phyloP scores from a whole-genome alignment of 208 protist species.

The Trichomonas vaginalis region DNA sequence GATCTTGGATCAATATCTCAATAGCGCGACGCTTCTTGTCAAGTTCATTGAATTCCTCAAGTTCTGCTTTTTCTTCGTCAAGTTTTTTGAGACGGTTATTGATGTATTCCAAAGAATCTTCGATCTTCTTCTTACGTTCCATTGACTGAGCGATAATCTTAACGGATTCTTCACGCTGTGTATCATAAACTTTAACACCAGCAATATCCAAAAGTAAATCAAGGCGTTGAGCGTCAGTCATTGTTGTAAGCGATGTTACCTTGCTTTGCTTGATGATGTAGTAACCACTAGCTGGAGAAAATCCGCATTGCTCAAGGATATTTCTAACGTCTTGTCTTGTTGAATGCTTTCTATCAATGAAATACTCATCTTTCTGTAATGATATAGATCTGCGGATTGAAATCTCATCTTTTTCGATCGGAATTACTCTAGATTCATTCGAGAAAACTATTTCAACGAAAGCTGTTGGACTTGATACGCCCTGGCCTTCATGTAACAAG shows the following conservation, averaged over 20 bases:
- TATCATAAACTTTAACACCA: slow-evolving; percentile 4
- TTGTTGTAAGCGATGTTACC: neutral
- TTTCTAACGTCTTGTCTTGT: neutral
- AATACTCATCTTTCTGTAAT: slow-evolving; percentile 18
- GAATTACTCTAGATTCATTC: neutral
- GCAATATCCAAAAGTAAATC: slow-evolving; percentile 8
- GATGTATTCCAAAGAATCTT: neutral
- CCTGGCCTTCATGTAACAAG: slow-evolving; percentile 8
- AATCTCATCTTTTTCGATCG: neutral
- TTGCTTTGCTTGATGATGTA: slow-evolving; percentile 12
- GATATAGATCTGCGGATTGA: neutral
- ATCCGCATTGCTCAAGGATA: neutral
- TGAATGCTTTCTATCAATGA: slow-evolving; percentile 12
- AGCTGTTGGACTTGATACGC: neutral
- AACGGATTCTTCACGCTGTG: neutral
- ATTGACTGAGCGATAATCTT: neutral
- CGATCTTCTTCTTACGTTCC: neutral
- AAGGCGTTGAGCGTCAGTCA: neutral
- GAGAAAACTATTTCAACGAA: slow-evolving; percentile 6
- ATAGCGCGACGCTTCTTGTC: neutral
- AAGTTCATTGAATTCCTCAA: neutral
- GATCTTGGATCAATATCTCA: neutral
- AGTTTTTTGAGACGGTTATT: neutral
- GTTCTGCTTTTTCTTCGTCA: neutral
- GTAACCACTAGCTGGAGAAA: neutral